Evolutionary conservation across 805 yeast genomes (phyloP).

Genomic region (Diddensiella transvaalensis): DNA sequence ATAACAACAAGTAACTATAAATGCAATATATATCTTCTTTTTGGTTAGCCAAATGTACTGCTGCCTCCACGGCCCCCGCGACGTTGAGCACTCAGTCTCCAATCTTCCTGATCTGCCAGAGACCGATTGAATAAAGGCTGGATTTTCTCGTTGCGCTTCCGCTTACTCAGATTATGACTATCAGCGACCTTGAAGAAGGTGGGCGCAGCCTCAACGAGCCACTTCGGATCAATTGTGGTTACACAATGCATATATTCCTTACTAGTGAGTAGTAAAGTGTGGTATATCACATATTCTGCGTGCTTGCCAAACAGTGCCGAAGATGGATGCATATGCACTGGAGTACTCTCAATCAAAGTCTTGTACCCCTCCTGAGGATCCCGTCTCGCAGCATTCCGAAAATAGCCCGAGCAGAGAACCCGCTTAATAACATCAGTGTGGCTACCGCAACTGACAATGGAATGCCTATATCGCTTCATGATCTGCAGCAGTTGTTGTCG

Average conservation of each 20-base stretch:
- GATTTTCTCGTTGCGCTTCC: constrained; percentile 59
- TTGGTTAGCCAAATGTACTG: constrained; percentile 2
- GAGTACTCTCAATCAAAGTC: constrained; percentile 37
- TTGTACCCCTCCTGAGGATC: constrained; percentile 56
- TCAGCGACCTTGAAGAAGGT: constrained; percentile 67
- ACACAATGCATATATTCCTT: constrained; percentile 85
- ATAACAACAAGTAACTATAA: not conserved
- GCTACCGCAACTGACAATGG: constrained; percentile 33
- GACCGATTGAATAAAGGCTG: constrained; percentile 66
- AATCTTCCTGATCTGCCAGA: constrained; percentile 59
- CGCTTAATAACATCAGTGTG: constrained; percentile 42
- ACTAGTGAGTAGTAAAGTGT: constrained; percentile 78
- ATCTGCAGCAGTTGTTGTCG: constrained; percentile 64
- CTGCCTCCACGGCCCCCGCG: not conserved
- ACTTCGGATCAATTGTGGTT: constrained; percentile 61
- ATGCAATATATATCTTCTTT: not conserved
- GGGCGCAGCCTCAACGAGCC: constrained; percentile 75
- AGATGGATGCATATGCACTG: constrained; percentile 80
- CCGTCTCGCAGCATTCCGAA: constrained; percentile 60
- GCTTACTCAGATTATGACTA: constrained; percentile 42
- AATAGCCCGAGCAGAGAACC: constrained; percentile 64
- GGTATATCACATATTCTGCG: constrained; percentile 69
- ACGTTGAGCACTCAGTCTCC: constrained; percentile 39
- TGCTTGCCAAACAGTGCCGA: constrained; percentile 75
- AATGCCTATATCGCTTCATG: constrained; percentile 31